Base-by-base conservation (phyloP, 2,329 filamentous ascomycete genomes). In the Mycosphaerella arachidis region DNA sequence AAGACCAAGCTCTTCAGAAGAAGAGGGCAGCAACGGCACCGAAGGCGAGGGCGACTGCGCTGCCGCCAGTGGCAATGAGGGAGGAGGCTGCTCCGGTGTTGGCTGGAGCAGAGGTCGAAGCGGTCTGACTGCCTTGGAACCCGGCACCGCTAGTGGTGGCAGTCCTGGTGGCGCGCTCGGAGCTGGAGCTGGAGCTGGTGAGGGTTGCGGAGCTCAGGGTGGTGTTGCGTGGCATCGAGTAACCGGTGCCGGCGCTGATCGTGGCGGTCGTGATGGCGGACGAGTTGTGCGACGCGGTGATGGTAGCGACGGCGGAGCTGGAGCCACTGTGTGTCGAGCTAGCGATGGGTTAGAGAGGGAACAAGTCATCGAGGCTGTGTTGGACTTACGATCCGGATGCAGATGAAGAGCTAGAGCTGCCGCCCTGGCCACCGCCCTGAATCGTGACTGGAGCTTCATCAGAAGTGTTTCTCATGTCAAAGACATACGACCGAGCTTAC, bases 31-130 rank as follows among this genome's bases (percentile, higher is more conserved):
- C 77, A 24, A 75, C 68, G 53, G 73, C 76, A 59, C 77, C 72
- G 59, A 77, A 67, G 56, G 77, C 70, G 55, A 78, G 70, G 37
- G 76, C 73, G 53, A 78, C 55, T n/a, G 75, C 74, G 71, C 73
- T 76, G 54, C 70, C 66, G 52, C 59, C 63, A 45, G 45, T 45
- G 43, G 59, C 48, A 6, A 52, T 50, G 56, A 65, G 51, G 20
- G 51, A 56, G 45, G 63, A 59, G 27, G 65, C 63, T 30, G 55
- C 65, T 20, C 59, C 62, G 27, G 61, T 63, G 53, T 43, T 55
- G 33, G 60, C 45, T 20, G 63, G 30, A 31, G 43, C 55, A 33
- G 54, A 30, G 27, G 59, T 46, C 24, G 24, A 24, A 30, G 48
- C 48, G 30, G 59, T 65, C 30, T 18, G 12, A 12, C 53, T 56